These are phyloP conservation scores for Lyophyllum semitale DNA, from an alignment of 768 basidiomycete species.

Conservation along the genomic window DNA sequence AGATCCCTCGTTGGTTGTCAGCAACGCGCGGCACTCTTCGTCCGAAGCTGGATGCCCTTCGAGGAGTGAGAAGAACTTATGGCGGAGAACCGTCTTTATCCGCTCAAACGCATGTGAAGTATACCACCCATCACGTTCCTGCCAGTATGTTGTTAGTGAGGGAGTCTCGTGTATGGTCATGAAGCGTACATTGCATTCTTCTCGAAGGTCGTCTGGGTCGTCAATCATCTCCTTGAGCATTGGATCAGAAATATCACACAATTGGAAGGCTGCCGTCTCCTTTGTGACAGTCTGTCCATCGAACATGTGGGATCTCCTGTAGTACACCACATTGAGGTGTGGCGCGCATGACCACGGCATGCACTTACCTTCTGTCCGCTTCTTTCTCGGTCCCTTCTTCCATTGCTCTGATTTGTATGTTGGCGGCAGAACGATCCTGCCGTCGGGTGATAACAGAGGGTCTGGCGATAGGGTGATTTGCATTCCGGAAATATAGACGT, in stretches of 20 bases:
- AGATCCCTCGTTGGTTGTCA: constrained; percentile 44
- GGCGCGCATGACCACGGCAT: constrained; percentile 2
- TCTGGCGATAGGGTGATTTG: constrained; percentile 76
- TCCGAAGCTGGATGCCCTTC: constrained; percentile 73
- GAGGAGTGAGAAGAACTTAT: constrained; percentile 81
- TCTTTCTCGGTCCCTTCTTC: constrained; percentile 41
- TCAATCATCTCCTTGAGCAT: constrained; percentile 83
- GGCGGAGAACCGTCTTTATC: constrained; percentile 82
- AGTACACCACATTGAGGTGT: constrained; percentile 1
- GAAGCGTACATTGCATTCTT: constrained; percentile 70
- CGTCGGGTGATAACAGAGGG: constrained; percentile 75
- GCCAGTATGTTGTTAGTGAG: neutral
- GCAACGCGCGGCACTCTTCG: constrained; percentile 70
- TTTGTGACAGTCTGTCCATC: constrained; percentile 80
- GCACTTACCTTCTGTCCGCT: constrained; percentile 45
- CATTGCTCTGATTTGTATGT: constrained; percentile 37
- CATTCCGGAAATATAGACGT: constrained; percentile 86
- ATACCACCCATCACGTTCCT: constrained; percentile 93
- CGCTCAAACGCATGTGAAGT: constrained; percentile 72
- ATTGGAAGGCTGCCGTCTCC: constrained; percentile 91
- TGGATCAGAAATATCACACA: constrained; percentile 89
- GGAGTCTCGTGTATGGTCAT: too few relatives aligned
- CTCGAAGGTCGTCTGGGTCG: constrained; percentile 65
- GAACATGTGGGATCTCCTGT: constrained; percentile 79
- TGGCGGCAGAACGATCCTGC: constrained; percentile 53